A percentile compares a stretch with the other conserved stretches of the same genome.
phyloP scores from a whole-genome alignment of 139 green algal species.

The Chlorella sorokiniana region DNA sequence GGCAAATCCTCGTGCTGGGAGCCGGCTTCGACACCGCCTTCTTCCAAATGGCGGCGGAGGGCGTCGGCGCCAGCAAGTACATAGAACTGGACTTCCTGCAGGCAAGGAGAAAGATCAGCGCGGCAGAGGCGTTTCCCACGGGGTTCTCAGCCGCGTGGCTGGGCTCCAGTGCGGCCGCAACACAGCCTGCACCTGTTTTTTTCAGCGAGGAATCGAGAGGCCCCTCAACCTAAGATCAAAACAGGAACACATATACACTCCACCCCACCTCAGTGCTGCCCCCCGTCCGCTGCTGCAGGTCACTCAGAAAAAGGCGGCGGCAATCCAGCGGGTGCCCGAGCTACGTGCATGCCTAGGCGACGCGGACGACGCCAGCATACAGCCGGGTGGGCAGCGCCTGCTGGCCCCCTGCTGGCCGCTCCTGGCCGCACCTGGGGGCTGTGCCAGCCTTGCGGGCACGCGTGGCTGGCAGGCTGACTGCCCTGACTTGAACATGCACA shows the following conservation, averaged over 20 bases:
- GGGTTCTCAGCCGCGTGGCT: no score
- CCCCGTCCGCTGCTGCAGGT: conserved; percentile 61
- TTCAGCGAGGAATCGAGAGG: no score
- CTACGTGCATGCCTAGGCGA: conserved; percentile 19
- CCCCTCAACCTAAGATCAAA: no score
- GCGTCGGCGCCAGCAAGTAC: conserved; percentile 45
- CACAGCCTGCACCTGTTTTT: no score
- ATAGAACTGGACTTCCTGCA: conserved; percentile 83
- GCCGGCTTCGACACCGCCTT: conserved; percentile 89
- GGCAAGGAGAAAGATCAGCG: conserved; percentile 14
- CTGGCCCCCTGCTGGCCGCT: no score
- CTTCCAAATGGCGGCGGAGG: conserved; percentile 67
- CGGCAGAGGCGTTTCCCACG: not conserved
- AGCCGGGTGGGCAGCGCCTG: not conserved
- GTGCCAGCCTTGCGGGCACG: no score
- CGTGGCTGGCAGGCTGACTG: no score
- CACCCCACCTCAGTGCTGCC: no score
- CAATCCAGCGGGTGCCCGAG: conserved; percentile 37
- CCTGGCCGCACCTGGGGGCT: no score
- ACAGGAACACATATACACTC: no score
- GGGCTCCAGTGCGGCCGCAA: no score
- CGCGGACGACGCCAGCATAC: not conserved
- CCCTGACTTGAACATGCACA: no score
- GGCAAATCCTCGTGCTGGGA: conserved; percentile 83
- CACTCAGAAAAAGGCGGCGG: conserved; percentile 52